Percentiles rank a stretch among this genome's conserved stretches.
Conservation (phyloP, 805 yeast species). For the Saccharomycopsis schoenii region DNA sequence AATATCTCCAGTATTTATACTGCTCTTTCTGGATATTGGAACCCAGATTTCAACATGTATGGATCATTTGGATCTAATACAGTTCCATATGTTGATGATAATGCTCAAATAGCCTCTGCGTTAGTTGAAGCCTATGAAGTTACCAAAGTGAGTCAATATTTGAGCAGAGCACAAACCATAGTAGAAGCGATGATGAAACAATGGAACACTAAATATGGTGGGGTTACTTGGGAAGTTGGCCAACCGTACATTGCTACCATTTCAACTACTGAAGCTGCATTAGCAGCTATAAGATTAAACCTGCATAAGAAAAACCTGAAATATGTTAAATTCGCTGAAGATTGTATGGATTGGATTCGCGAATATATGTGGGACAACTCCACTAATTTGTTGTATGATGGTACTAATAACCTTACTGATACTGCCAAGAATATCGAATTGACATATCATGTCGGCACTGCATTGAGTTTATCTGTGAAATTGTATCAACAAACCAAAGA, state of each 20-base stretch:
- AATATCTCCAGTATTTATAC: conserved; percentile 48
- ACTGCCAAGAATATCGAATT: conserved; percentile 44
- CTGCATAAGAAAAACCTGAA: conserved; percentile 36
- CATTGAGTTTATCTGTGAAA: conserved; percentile 43
- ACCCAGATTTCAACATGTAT: conserved; percentile 41
- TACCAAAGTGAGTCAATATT: conserved; percentile 42
- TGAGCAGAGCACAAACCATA: conserved; percentile 48
- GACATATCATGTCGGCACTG: conserved; percentile 61
- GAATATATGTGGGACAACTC: conserved; percentile 39
- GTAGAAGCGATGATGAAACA: conserved; percentile 58
- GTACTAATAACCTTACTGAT: conserved; percentile 34
- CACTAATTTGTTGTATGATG: conserved; percentile 53
- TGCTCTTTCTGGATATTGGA: conserved; percentile 38
- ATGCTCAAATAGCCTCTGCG: conserved; percentile 64
- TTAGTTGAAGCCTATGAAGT: conserved; percentile 59
- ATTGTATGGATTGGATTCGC: conserved; percentile 50
- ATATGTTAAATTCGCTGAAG: conserved; percentile 50
- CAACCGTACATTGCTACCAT: conserved; percentile 55
- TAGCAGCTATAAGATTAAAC: conserved; percentile 49
- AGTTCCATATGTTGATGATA: conserved; percentile 66
- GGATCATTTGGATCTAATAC: conserved; percentile 57
- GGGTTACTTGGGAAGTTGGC: conserved; percentile 57
- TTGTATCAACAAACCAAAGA: conserved; percentile 43
- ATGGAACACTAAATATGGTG: conserved; percentile 48
- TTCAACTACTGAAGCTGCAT: conserved; percentile 59